These are phyloP conservation scores for Cytospora piceae DNA, from an alignment of 2,329 filamentous ascomycete genomes.

Conservation along the genomic window DNA sequence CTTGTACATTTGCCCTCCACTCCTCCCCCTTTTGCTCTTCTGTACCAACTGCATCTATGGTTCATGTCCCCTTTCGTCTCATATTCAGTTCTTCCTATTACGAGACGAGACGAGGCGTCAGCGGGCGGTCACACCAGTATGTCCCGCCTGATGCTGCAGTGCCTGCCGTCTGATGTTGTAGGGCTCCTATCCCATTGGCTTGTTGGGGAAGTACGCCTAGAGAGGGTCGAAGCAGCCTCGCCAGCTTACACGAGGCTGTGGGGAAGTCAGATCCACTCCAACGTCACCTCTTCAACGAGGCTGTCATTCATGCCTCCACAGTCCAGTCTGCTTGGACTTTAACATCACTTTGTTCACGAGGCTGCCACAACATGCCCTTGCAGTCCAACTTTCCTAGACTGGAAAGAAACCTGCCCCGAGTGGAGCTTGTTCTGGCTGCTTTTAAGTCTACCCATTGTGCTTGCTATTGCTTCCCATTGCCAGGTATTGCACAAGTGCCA, in stretches of 20 bases:
- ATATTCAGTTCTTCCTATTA: not conserved
- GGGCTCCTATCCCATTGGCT: not conserved
- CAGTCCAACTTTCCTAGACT: not conserved
- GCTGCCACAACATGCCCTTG: not conserved
- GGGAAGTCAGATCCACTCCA: not conserved
- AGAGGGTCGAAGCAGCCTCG: not conserved
- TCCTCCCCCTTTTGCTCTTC: not conserved
- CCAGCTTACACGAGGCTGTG: slow-evolving; percentile 5
- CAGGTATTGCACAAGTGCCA: not conserved
- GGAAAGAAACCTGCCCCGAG: not conserved
- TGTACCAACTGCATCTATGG: not conserved
- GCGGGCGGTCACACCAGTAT: not conserved
- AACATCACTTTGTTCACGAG: not conserved
- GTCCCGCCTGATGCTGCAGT: not conserved
- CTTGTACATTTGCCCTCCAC: not conserved
- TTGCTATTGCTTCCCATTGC: not conserved
- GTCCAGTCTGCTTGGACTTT: not conserved
- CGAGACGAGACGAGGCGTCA: not conserved
- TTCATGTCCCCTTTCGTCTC: not conserved
- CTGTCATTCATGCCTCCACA: not conserved
- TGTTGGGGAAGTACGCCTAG: not conserved
- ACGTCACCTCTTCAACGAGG: not conserved
- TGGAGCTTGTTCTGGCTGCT: not conserved
- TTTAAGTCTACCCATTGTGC: not conserved
- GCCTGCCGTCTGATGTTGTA: not conserved